Evolutionary conservation across 2,329 filamentous ascomycete genomes (phyloP), one percentile per base, ranked within the genome.

Genomic region (Aureobasidium sp.): DNA sequence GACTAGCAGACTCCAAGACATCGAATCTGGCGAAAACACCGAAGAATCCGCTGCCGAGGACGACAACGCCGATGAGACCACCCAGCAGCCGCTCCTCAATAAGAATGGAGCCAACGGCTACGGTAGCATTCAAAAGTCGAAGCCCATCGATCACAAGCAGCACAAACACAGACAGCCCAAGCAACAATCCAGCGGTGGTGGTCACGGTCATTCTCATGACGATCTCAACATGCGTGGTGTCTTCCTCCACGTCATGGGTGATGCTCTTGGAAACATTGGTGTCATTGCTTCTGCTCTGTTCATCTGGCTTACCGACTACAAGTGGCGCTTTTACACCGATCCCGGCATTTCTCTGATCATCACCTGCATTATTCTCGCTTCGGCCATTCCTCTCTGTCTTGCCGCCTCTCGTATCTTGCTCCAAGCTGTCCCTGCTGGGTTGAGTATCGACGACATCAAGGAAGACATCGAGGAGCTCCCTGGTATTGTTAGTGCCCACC

Each of bases 161-260:
- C 93, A 97, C 75, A 90, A 92, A 70, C 94, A 97, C 73, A 87
- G 81, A 62, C 84, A 92, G 67, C 88, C 90, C 1, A 85, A 85
- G 68, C 82, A 87, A n/a, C 58, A 65, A 61, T 73, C 79, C 14
- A 77, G 79, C 25, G 81, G 84, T 63, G 82, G 84, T 64, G 83
- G 86, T 30, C 85, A 88, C 67, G 85, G 88, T 34, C 91, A 95
- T 73, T 89, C 79, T 65, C 91, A 96, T 72, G 87, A 79, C 63
- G 92, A 99, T 71, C 88, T 99, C 79, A 96, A 96, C 74, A 97
- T 99, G 93, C 81, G 82, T n/a, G 85, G 85, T 63, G 84, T 87
- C 63, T 87, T 87, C 75, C 76, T 87, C 1, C 84, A 87, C 67
- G 84, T 87, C 60, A 82, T 95, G 65, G 90, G 91, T 44, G 90